Evolutionary conservation across 129 eudicot genomes (phyloP).

Genomic region (Heracleum sosnowskyi): DNA sequence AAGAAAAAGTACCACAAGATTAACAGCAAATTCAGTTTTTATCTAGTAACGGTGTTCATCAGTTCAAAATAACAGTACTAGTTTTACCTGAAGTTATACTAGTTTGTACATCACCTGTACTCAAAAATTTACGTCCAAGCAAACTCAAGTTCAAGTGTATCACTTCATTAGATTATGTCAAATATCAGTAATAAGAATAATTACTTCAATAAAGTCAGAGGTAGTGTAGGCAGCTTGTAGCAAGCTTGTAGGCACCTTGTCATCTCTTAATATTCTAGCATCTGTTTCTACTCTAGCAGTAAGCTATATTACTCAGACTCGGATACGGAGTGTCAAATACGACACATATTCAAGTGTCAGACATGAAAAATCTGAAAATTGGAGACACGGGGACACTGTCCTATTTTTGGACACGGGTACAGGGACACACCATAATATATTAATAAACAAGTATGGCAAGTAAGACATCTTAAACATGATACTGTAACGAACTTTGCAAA

Average conservation of each 20-base stretch:
- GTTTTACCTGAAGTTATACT: not conserved
- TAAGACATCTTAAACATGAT: too few relatives aligned
- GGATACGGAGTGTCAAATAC: too few relatives aligned
- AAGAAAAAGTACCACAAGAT: not conserved
- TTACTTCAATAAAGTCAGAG: not conserved
- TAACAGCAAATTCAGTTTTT: not conserved
- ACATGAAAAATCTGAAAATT: too few relatives aligned
- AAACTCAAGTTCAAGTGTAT: not conserved
- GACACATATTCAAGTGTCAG: too few relatives aligned
- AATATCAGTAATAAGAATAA: too few relatives aligned
- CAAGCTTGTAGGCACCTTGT: not conserved
- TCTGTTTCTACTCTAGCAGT: not conserved
- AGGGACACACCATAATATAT: too few relatives aligned
- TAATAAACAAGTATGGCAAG: too few relatives aligned
- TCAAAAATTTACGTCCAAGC: not conserved
- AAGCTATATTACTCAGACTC: too few relatives aligned
- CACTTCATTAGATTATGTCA: not conserved
- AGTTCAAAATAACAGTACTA: not conserved
- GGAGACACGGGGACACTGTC: too few relatives aligned
- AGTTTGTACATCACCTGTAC: not conserved
- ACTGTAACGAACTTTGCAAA: too few relatives aligned
- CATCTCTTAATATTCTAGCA: not conserved
- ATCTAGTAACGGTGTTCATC: not conserved
- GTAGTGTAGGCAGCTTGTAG: not conserved
- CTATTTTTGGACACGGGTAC: too few relatives aligned